A percentile compares a stretch with the other conserved stretches of the same genome.
phyloP scores from a whole-genome alignment of 106 monocot genomes.

The Ottelia alismoides region DNA sequence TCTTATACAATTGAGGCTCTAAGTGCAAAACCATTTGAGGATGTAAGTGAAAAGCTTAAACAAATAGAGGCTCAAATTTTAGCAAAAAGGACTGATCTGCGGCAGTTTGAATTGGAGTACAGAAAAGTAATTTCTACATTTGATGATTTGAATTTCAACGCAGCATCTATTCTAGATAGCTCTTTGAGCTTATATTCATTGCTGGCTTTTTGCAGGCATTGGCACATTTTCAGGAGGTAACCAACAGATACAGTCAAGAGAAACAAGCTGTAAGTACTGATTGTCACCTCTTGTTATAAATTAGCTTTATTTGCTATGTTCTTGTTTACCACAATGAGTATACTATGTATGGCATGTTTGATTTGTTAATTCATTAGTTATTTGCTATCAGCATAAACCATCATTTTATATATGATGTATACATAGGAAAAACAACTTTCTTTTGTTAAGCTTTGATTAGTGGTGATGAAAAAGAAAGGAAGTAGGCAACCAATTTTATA shows the following conservation, averaged over 20 bases:
- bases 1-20: slow-evolving; percentile 70
- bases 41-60: slow-evolving; percentile 63
- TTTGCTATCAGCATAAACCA: no score
- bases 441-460: no score
- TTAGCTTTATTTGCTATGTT: no score
- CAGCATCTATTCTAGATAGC: not conserved
- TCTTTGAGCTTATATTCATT: not conserved
- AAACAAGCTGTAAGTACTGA: slow-evolving; percentile 47
- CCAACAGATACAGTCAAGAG: slow-evolving; percentile 57
- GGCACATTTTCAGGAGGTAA: slow-evolving; percentile 65
- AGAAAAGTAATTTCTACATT: slow-evolving; percentile 41
- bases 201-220: slow-evolving; percentile 39
- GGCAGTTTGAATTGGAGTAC: slow-evolving; percentile 87
- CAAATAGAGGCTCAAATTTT: slow-evolving; percentile 71
- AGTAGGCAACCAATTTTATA: no score
- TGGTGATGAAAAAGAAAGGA: no score
- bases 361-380: no score
- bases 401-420: no score
- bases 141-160: not conserved
- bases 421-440: no score
- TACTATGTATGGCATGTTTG: no score
- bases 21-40: slow-evolving; percentile 58
- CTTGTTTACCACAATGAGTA: no score
- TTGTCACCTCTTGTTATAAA: no score
- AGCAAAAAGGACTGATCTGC: slow-evolving; percentile 61